phyloP scores from a whole-genome alignment of 2,329 filamentous ascomycete genomes.

The Colletotrichum echinochloae region DNA sequence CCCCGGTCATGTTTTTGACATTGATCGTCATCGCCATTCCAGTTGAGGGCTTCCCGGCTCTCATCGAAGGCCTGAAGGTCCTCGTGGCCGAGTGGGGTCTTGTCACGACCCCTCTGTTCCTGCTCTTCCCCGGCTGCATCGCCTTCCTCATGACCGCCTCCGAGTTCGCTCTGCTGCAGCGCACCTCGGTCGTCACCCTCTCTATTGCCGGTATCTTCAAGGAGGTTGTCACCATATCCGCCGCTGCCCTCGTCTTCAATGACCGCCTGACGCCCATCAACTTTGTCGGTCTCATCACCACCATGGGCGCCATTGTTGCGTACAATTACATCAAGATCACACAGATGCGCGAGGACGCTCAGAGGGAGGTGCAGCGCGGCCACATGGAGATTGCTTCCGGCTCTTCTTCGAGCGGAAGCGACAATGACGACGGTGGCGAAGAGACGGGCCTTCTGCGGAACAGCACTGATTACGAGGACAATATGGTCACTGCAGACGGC shows the following conservation, averaged over 20 bases:
- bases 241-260: conserved; percentile 88
- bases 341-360: conserved; percentile 86
- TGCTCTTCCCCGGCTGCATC: conserved; percentile 90
- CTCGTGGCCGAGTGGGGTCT: conserved; percentile 77
- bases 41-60: conserved; percentile 80
- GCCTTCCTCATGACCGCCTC: conserved; percentile 97
- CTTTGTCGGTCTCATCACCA: conserved; percentile 86
- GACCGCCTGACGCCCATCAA: conserved; percentile 91
- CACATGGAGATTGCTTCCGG: conserved; percentile 51
- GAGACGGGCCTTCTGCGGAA: conserved; percentile 61
- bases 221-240: conserved; percentile 94
- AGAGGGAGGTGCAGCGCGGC: conserved; percentile 60
- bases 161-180: conserved; percentile 94
- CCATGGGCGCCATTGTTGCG: conserved; percentile 84
- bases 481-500: conserved; percentile 55
- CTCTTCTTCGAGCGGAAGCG: conserved; percentile 55
- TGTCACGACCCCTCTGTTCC: conserved; percentile 74
- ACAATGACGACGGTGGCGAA: conserved; percentile 57
- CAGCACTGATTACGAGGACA: conserved; percentile 52
- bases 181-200: conserved; percentile 94
- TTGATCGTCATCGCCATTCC: conserved; percentile 85
- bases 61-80: conserved; percentile 73
- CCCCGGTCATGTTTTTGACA: conserved; percentile 93
- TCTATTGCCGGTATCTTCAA: conserved; percentile 99
- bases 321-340: conserved; percentile 97